Evolutionary conservation across 768 basidiomycete genomes (phyloP).

Genomic region (Mrakia hoshinonis): DNA sequence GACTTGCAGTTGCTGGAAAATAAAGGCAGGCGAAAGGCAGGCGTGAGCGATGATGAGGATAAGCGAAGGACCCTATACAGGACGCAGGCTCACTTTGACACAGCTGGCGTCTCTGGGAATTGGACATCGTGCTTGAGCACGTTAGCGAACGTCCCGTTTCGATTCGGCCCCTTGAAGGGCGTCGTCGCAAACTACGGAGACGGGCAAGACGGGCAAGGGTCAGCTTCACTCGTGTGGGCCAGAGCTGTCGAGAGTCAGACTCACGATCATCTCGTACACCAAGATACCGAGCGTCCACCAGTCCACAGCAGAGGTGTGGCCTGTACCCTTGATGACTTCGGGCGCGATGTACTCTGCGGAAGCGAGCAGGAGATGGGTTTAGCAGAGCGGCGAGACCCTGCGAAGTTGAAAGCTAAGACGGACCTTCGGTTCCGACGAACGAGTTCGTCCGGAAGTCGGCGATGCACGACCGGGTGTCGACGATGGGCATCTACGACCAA

Average conservation of each 20-base stretch:
- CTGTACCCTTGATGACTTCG: slow-evolving; percentile 92
- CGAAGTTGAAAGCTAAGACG: slow-evolving; percentile 33
- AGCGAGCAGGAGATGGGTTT: slow-evolving; percentile 16
- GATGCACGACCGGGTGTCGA: slow-evolving; percentile 95
- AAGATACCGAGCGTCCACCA: slow-evolving; percentile 99
- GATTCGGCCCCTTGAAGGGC: slow-evolving; percentile 92
- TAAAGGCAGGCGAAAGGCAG: slow-evolving; percentile 22
- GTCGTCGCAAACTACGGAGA: slow-evolving; percentile 79
- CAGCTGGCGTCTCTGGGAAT: slow-evolving; percentile 59
- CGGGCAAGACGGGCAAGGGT: neutral
- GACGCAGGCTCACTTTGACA: slow-evolving; percentile 33
- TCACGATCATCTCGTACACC: slow-evolving; percentile 76
- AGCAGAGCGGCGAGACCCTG: neutral
- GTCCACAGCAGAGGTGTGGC: slow-evolving; percentile 96
- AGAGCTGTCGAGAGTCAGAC: slow-evolving; percentile 25
- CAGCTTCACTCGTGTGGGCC: neutral
- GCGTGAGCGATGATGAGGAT: neutral
- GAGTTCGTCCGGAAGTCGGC: slow-evolving; percentile 97
- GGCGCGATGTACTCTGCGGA: slow-evolving; percentile 91
- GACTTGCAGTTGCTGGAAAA: slow-evolving; percentile 69
- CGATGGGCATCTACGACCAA: slow-evolving; percentile 62
- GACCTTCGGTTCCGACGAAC: slow-evolving; percentile 98
- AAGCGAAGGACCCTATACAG: neutral
- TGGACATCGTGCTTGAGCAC: slow-evolving; percentile 76
- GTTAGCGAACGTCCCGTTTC: slow-evolving; percentile 92